Percentiles rank a stretch among this genome's conserved stretches.
Conservation (phyloP, 1,284 basidiomycete genomes). For the Vanrija sp. region DNA sequence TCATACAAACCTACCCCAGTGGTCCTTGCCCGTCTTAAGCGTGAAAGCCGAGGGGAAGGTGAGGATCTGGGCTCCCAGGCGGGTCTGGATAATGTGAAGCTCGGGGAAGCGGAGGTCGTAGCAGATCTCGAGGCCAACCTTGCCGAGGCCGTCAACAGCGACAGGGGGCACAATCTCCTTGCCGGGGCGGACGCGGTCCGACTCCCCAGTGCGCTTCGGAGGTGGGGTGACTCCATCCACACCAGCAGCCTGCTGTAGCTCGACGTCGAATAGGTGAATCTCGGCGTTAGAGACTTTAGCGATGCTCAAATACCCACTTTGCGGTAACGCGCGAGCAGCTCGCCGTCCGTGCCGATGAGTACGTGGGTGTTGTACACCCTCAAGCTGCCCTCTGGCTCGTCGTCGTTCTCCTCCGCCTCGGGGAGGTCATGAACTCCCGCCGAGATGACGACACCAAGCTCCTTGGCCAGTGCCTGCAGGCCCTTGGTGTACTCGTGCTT, state of each 20-base stretch:
- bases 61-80: slow-evolving; percentile 52
- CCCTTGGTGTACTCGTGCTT: slow-evolving; percentile 35
- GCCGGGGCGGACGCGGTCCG: slow-evolving; percentile 45
- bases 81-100: slow-evolving; percentile 47
- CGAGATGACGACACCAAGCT: slow-evolving; percentile 47
- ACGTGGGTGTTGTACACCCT: slow-evolving; percentile 54
- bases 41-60: slow-evolving; percentile 55
- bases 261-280: slow-evolving; percentile 55
- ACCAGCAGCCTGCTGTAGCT: slow-evolving; percentile 34
- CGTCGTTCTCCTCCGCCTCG: slow-evolving; percentile 29
- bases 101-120: slow-evolving; percentile 57
- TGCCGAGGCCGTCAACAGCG: slow-evolving; percentile 45
- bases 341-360: slow-evolving; percentile 49
- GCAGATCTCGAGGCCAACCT: slow-evolving; percentile 53
- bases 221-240: slow-evolving; percentile 26
- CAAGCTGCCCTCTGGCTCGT: slow-evolving; percentile 26
- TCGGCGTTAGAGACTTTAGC: slow-evolving; percentile 7
- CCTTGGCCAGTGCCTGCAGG: slow-evolving; percentile 46
- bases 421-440: slow-evolving; percentile 54
- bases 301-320: slow-evolving; percentile 36
- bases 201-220: slow-evolving; percentile 34
- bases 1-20: slow-evolving; percentile 32
- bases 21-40: slow-evolving; percentile 48
- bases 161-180: slow-evolving; percentile 33
- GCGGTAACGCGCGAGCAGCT: slow-evolving; percentile 46